Conservation (phyloP, 1,284 basidiomycete species). For the Marasmius tenuissimus region DNA sequence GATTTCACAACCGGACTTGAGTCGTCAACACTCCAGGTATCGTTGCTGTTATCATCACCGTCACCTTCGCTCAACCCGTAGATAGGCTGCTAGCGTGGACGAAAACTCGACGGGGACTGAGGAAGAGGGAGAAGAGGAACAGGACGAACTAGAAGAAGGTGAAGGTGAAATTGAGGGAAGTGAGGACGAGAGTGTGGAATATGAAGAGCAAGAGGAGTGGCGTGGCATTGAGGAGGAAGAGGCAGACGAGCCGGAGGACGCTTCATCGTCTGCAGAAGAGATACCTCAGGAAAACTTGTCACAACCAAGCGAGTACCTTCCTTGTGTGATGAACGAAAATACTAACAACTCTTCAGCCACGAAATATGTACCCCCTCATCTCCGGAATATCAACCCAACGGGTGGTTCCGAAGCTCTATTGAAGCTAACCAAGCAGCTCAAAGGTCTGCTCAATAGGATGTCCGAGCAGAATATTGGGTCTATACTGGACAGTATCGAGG, state of each 20-base stretch:
- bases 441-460: constrained; percentile 90
- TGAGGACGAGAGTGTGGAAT: constrained; percentile 33
- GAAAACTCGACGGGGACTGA: constrained; percentile 16
- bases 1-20: constrained; percentile 47
- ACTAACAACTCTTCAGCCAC: constrained; percentile 27
- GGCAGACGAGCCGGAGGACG: constrained; percentile 19
- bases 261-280: neutral
- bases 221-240: constrained; percentile 26
- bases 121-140: constrained; percentile 14
- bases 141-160: constrained; percentile 18
- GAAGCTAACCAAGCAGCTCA: constrained; percentile 79
- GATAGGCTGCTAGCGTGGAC: constrained; percentile 18
- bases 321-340: constrained; percentile 11
- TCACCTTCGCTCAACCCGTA: constrained; percentile 28
- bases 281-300: constrained; percentile 13
- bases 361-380: constrained; percentile 66
- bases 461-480: constrained; percentile 88
- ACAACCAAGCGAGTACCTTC: constrained; percentile 8
- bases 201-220: constrained; percentile 24
- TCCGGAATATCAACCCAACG: constrained; percentile 42
- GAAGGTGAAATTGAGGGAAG: constrained; percentile 17
- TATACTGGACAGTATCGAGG: constrained; percentile 79
- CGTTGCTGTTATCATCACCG: neutral
- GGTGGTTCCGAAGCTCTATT: constrained; percentile 48
- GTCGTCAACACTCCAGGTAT: neutral